Percentiles rank a stretch among this genome's conserved stretches.
Conservation (phyloP, 2,329 filamentous ascomycete species). For the Sporothrix dimorphospora region DNA sequence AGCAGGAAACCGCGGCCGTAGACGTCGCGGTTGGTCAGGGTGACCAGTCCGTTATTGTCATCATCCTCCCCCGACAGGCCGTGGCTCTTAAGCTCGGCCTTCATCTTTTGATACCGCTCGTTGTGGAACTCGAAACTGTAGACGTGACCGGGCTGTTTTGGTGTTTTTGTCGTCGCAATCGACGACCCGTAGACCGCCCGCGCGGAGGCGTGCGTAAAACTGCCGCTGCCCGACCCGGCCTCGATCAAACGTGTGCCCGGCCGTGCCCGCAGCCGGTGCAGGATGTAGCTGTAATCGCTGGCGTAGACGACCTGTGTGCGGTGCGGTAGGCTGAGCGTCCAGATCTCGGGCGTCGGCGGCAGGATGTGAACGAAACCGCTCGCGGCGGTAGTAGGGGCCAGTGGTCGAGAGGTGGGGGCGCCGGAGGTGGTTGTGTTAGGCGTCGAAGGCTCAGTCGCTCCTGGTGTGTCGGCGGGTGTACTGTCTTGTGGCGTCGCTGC, state of each 20-base stretch:
- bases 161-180: slow-evolving; percentile 38
- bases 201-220: slow-evolving; percentile 78
- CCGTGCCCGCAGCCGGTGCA: slow-evolving; percentile 73
- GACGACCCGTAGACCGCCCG: slow-evolving; percentile 71
- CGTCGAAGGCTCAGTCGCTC: not conserved
- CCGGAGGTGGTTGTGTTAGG: not conserved
- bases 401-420: slow-evolving; percentile 40
- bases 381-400: slow-evolving; percentile 39
- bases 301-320: slow-evolving; percentile 87
- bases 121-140: slow-evolving; percentile 85
- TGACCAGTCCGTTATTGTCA: slow-evolving; percentile 59
- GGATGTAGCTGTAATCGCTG: slow-evolving; percentile 82
- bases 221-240: slow-evolving; percentile 79
- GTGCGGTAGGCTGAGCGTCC: slow-evolving; percentile 79
- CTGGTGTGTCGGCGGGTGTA: slow-evolving; percentile 28
- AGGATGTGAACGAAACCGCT: slow-evolving; percentile 79
- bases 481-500: not conserved
- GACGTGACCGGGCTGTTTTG: slow-evolving; percentile 60
- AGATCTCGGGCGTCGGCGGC: slow-evolving; percentile 78
- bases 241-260: slow-evolving; percentile 77
- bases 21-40: slow-evolving; percentile 77
- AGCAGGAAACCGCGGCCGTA: slow-evolving; percentile 74
- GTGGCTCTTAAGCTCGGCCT: slow-evolving; percentile 70
- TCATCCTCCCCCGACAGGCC: slow-evolving; percentile 46
- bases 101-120: slow-evolving; percentile 69